Percentiles rank a stretch among this genome's conserved stretches.
These are phyloP conservation scores for Cucurbita maxima DNA, from an alignment of 306 rosid species.

Conservation along the genomic window DNA sequence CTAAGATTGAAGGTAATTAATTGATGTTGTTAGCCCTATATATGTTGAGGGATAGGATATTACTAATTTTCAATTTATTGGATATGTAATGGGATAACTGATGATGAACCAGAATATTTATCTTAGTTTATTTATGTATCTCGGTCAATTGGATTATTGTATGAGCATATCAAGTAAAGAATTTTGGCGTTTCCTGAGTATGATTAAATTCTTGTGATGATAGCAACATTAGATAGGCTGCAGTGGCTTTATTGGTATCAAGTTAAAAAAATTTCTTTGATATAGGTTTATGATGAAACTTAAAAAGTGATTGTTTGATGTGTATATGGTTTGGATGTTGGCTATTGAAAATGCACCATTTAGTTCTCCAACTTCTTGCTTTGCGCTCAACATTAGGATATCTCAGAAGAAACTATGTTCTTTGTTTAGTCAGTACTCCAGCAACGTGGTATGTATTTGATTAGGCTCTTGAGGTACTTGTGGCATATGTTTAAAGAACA, in stretches of 20 bases:
- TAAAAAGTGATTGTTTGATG: neutral
- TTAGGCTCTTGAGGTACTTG: neutral
- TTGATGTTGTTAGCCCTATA: neutral
- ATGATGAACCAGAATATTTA: neutral
- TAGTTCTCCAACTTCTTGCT: neutral
- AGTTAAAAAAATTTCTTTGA: neutral
- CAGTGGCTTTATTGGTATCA: neutral
- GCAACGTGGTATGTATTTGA: neutral
- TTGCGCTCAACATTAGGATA: neutral
- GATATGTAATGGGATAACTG: neutral
- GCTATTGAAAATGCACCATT: neutral
- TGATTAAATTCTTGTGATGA: neutral
- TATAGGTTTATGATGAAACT: neutral
- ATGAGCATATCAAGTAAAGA: neutral
- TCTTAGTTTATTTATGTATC: neutral
- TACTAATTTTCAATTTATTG: neutral
- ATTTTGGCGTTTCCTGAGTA: neutral
- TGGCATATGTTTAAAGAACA: neutral
- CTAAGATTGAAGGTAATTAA: neutral
- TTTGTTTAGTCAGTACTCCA: neutral
- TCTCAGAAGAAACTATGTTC: neutral
- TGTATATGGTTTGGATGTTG: neutral
- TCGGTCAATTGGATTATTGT: neutral
- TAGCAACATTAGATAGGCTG: neutral
- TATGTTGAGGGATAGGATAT: neutral